phyloP scores from a whole-genome alignment of 164 flowering plant genomes.

The Vitis labrusca region DNA sequence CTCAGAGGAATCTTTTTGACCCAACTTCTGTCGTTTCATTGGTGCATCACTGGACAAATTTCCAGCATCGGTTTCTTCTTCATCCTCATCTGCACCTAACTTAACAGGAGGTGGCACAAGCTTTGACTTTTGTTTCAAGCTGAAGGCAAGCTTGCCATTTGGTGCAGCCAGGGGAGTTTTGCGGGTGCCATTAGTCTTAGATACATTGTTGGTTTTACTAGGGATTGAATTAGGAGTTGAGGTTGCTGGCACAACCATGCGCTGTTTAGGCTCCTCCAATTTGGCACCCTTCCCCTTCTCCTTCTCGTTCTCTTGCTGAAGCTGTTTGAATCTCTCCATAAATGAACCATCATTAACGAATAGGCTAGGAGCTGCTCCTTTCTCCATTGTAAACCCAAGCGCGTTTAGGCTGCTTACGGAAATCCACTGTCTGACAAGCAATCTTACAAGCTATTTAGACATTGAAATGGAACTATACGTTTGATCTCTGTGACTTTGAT shows the following conservation, averaged over 20 bases:
- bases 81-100: constrained; percentile 87
- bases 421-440: constrained; percentile 44
- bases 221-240: constrained; percentile 28
- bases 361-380: constrained; percentile 49
- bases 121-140: constrained; percentile 96
- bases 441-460: constrained; percentile 41
- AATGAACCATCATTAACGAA: constrained; percentile 96
- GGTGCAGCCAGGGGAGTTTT: constrained; percentile 43
- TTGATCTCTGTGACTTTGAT: background rate
- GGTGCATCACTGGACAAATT: constrained; percentile 42
- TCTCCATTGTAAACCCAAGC: constrained; percentile 50
- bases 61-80: constrained; percentile 50
- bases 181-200: constrained; percentile 35
- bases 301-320: constrained; percentile 60
- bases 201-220: constrained; percentile 28
- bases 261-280: constrained; percentile 31
- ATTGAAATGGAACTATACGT: constrained; percentile 16
- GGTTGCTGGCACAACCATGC: constrained; percentile 27
- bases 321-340: constrained; percentile 91
- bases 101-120: constrained; percentile 71
- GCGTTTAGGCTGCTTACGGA: constrained; percentile 18
- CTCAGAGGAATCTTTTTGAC: constrained; percentile 33
- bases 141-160: constrained; percentile 92
- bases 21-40: constrained; percentile 66
- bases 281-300: constrained; percentile 33